These are phyloP conservation scores for Podaxis carcinomalis DNA, from an alignment of 768 basidiomycete species.

Conservation along the genomic window DNA sequence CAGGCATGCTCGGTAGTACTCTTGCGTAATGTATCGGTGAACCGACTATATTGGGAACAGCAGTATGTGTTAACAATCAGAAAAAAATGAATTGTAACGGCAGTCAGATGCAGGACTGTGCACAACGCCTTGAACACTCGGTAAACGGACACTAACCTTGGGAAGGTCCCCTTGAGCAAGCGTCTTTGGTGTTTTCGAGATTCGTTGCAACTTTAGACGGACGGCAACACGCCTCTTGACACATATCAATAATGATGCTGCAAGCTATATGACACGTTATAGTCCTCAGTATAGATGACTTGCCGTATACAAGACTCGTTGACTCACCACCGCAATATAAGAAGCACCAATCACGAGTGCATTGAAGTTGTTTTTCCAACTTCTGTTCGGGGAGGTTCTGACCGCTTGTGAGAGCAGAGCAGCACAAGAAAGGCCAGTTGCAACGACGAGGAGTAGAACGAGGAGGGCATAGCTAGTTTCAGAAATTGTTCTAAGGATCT, in stretches of 20 bases:
- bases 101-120: background rate
- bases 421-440: conserved; percentile 58
- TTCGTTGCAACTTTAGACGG: conserved; percentile 56
- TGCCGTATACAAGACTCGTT: background rate
- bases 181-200: conserved; percentile 56
- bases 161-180: conserved; percentile 56
- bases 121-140: background rate
- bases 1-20: conserved; percentile 72
- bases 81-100: background rate
- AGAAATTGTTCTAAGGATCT: conserved; percentile 46
- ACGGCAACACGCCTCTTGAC: conserved; percentile 68
- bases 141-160: conserved; percentile 35
- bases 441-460: conserved; percentile 44
- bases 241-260: conserved; percentile 57
- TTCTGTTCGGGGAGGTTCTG: conserved; percentile 49
- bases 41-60: conserved; percentile 42
- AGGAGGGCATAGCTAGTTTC: conserved; percentile 50
- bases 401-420: conserved; percentile 71
- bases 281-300: background rate
- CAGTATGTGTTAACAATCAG: background rate
- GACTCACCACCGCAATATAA: conserved; percentile 62
- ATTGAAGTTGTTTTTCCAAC: conserved; percentile 64
- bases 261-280: conserved; percentile 33
- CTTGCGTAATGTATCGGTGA: conserved; percentile 63
- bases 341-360: conserved; percentile 65